Base-by-base conservation (phyloP, 352 stramenopile genomes). In the Phytophthora pinifolia region DNA sequence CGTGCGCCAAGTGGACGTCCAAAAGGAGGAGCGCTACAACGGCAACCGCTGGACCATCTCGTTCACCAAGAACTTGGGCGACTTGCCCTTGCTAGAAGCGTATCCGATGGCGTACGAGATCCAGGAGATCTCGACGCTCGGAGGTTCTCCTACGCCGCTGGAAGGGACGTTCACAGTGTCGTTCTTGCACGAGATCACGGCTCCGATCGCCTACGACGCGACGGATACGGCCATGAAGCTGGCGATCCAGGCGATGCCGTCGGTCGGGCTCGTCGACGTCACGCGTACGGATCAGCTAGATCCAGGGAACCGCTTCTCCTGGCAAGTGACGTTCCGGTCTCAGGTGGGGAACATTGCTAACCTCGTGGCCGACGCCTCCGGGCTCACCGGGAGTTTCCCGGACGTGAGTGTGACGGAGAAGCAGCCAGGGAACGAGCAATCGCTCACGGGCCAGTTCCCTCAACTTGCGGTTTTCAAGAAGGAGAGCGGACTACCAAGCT, bases 61-160 rank as follows among this genome's bases (percentile, higher is more conserved):
- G 15, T 99, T 99, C 53, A 98, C 90, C 0, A 92, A 96, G 47
- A 96, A 96, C 62, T 53, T 98, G 6, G 96, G 96, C n/a, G 96
- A 98, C 59, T 54, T 99, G 15, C 90, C 87, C 0, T 52, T 91
- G n/a, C 46, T 99, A 10, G 68, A 92, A 45, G 87, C 93, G 9
- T 83, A 83, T 36, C 80, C 93, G 27, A 80, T 94, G 46, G 75
- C 83, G n/a, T 98, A 97, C 64, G 88, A 98, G 61, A 84, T 98
- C 9, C 96, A 99, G 72, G 74, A 77, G n/a, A 79, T 99, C 41
- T 68, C 86, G 46, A 98, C 90, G 1, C 41, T 81, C 0, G 96
- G 96, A 14, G 96, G 96, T 8, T 74, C 82, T 32, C 96, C 96
- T 2, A 99, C 96, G 13, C 96, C 96, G 4, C 54, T 99, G 6